Evolutionary conservation across 1,284 basidiomycete genomes (phyloP).

Genomic region (Ceratorhiza oryzae-sativae): DNA sequence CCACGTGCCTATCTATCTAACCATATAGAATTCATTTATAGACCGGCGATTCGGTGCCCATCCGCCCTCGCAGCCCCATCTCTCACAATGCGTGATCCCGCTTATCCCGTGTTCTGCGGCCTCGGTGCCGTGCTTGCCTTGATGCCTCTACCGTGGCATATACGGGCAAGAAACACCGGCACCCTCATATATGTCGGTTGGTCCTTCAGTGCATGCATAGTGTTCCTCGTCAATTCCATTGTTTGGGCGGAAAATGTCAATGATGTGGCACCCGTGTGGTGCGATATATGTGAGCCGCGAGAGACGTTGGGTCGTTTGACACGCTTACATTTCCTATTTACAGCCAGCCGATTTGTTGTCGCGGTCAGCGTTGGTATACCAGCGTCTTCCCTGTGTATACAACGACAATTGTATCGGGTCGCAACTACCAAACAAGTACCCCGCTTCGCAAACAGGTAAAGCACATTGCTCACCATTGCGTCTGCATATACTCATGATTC

Average conservation of each 20-base stretch:
- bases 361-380: constrained; percentile 54
- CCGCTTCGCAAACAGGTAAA: constrained; percentile 43
- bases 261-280: constrained; percentile 70
- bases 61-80: neutral
- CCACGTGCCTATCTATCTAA: no score
- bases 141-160: constrained; percentile 67
- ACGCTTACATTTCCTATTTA: constrained; percentile 22
- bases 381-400: constrained; percentile 58
- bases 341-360: constrained; percentile 47
- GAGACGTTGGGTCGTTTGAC: neutral
- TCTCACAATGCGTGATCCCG: constrained; percentile 5
- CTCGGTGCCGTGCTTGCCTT: constrained; percentile 58
- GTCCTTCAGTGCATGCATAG: constrained; percentile 63
- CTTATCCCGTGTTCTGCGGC: constrained; percentile 53
- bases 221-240: constrained; percentile 67
- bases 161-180: constrained; percentile 66
- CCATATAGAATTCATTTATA: no score
- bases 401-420: constrained; percentile 59
- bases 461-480: no score
- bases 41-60: neutral
- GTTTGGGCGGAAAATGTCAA: constrained; percentile 68
- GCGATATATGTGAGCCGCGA: constrained; percentile 69
- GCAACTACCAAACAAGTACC: constrained; percentile 50
- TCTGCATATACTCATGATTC: neutral
- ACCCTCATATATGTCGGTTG: constrained; percentile 71